Conservation (phyloP, 495 filamentous ascomycete species). For the Podospora pseudoanserina region DNA sequence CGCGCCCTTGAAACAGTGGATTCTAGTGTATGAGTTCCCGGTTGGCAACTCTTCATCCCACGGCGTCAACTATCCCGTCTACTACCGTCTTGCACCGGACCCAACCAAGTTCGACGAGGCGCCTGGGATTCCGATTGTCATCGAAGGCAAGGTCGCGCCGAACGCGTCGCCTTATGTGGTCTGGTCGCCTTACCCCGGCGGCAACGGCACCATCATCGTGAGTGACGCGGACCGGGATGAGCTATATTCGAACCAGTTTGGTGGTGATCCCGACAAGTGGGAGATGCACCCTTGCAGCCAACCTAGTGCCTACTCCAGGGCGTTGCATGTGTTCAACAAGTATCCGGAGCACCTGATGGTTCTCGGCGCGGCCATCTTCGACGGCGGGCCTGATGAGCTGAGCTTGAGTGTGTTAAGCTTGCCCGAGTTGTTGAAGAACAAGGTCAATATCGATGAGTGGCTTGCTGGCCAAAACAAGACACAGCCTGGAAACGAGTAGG, state of each 20-base stretch:
- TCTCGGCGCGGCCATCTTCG: slow-evolving; percentile 27
- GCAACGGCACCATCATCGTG: slow-evolving; percentile 56
- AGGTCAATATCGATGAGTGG: neutral
- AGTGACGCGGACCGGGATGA: slow-evolving; percentile 49
- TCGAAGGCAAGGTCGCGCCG: slow-evolving; percentile 47
- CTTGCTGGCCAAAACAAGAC: neutral
- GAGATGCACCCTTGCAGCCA: slow-evolving; percentile 43
- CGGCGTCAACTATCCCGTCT: slow-evolving; percentile 46
- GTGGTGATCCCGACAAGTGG: slow-evolving; percentile 56
- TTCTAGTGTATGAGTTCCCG: slow-evolving; percentile 28
- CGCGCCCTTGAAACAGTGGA: slow-evolving; percentile 29
- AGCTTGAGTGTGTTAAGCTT: slow-evolving; percentile 8
- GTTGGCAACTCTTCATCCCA: slow-evolving; percentile 30
- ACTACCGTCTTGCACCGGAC: slow-evolving; percentile 48
- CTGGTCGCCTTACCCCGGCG: slow-evolving; percentile 52
- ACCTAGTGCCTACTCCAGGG: slow-evolving; percentile 47
- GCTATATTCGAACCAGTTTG: slow-evolving; percentile 55
- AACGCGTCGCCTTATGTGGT: slow-evolving; percentile 54
- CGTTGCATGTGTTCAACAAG: slow-evolving; percentile 44
- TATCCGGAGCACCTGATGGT: slow-evolving; percentile 38
- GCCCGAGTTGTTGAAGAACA: slow-evolving; percentile 4
- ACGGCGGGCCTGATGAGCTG: slow-evolving; percentile 15
- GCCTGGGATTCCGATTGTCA: slow-evolving; percentile 42
- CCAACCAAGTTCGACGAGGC: slow-evolving; percentile 52
- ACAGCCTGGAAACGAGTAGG: neutral